Conservation (phyloP, 306 rosid species). For the Castanopsis chinensis region DNA sequence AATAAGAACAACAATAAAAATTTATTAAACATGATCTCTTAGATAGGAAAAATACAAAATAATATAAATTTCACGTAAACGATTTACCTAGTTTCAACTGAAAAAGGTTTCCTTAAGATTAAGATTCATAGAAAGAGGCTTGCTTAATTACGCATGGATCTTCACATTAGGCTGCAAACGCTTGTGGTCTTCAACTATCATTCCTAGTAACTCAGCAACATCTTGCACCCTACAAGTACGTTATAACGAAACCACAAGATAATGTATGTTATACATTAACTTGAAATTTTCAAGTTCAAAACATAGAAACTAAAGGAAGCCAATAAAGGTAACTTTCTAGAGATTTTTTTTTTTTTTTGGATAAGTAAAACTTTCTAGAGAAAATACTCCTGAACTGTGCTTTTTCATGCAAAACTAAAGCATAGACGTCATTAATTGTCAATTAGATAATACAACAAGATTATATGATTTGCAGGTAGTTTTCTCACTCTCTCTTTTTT, state of each 20-base stretch:
- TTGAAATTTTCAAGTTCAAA: not conserved
- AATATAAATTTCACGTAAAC: not conserved
- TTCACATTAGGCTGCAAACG: constrained; percentile 88
- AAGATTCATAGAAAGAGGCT: not conserved
- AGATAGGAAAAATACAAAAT: not conserved
- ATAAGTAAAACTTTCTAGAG: not conserved
- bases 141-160: constrained; percentile 87
- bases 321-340: not conserved
- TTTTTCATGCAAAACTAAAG: not conserved
- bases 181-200: constrained; percentile 91
- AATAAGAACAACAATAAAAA: too few species aligned
- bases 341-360: not conserved
- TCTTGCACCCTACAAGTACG: constrained; percentile 69
- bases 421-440: not conserved
- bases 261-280: constrained; percentile 4
- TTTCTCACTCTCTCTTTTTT: not conserved
- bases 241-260: constrained; percentile 23
- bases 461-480: not conserved
- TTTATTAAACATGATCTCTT: not conserved
- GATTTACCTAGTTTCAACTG: not conserved
- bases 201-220: constrained; percentile 97
- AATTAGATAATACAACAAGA: not conserved
- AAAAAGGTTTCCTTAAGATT: not conserved
- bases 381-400: not conserved
- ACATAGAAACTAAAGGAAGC: not conserved